A percentile compares a stretch with the other conserved stretches of the same genome.
Evolutionary conservation across 495 filamentous ascomycete species (phyloP).

Genomic region (Lepraria neglecta): DNA sequence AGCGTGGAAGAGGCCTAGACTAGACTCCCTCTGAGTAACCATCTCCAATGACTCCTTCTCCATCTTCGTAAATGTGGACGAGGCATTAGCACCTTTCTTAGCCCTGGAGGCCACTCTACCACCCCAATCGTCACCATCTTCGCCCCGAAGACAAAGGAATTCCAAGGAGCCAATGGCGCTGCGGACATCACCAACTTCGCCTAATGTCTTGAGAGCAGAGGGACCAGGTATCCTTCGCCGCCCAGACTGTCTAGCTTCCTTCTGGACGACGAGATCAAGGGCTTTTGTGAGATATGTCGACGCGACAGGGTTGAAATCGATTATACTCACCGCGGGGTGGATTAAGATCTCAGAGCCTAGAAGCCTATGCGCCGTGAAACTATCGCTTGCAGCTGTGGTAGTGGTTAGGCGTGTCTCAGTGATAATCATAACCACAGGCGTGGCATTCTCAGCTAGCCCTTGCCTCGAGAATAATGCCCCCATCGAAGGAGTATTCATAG

Average conservation of each 20-base stretch:
- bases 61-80: constrained; percentile 56
- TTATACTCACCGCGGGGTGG: constrained; percentile 64
- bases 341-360: constrained; percentile 77
- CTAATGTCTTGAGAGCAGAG: constrained; percentile 62
- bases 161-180: constrained; percentile 85
- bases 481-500: constrained; percentile 47
- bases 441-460: constrained; percentile 33
- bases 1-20: constrained; percentile 89
- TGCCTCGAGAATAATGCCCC: constrained; percentile 29
- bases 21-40: constrained; percentile 78
- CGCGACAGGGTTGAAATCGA: constrained; percentile 90
- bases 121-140: constrained; percentile 63
- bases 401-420: constrained; percentile 79
- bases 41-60: constrained; percentile 66
- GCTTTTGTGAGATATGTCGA: constrained; percentile 81
- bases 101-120: constrained; percentile 46
- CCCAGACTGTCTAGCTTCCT: constrained; percentile 67
- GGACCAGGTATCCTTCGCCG: constrained; percentile 62
- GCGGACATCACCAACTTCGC: constrained; percentile 82
- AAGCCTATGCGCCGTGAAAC: constrained; percentile 81
- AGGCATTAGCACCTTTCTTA: constrained; percentile 56
- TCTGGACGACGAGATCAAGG: constrained; percentile 67
- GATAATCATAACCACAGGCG: constrained; percentile 80
- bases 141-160: constrained; percentile 75
- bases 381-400: constrained; percentile 69